Percentiles rank a stretch among this genome's conserved stretches.
These are phyloP conservation scores for Phytophthora cactorum DNA, from an alignment of 352 stramenopile species.

Conservation along the genomic window DNA sequence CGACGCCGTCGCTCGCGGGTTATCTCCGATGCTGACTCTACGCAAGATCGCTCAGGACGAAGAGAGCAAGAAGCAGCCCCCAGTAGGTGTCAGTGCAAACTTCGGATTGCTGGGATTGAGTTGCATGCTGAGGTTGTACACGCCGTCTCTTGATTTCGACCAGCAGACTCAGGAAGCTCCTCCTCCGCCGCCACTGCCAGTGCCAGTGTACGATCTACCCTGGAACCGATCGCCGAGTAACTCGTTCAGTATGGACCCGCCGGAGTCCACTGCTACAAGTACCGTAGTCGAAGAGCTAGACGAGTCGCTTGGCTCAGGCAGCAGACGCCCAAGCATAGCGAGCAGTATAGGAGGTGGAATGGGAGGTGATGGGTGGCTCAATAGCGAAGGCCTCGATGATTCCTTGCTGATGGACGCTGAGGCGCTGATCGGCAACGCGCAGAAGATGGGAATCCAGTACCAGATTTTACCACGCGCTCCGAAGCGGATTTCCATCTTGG, in stretches of 20 bases:
- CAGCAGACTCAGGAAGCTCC: constrained; percentile 43
- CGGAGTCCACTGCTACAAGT: constrained; percentile 33
- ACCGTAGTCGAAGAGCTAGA: constrained; percentile 36
- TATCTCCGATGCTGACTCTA: constrained; percentile 74
- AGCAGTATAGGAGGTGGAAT: constrained; percentile 26
- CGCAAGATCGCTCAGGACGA: constrained; percentile 59
- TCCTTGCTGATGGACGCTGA: constrained; percentile 70
- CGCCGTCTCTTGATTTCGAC: constrained; percentile 54
- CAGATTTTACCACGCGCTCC: constrained; percentile 57
- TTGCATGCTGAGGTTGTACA: constrained; percentile 67
- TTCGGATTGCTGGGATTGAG: constrained; percentile 52
- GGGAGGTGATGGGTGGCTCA: constrained; percentile 30
- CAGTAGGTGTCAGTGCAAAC: constrained; percentile 54
- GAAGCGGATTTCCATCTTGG: constrained; percentile 67
- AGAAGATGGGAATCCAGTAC: constrained; percentile 76
- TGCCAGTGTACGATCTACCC: constrained; percentile 55
- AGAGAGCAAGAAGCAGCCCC: constrained; percentile 46
- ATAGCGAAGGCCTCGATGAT: constrained; percentile 49
- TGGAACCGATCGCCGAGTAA: constrained; percentile 60
- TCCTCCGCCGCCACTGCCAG: constrained; percentile 18
- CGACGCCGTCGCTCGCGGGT: constrained; percentile 50
- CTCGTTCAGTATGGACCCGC: constrained; percentile 28
- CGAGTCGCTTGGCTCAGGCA: constrained; percentile 27
- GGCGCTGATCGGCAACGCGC: constrained; percentile 69
- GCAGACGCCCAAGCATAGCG: constrained; percentile 28